Evolutionary conservation across 2,329 filamentous ascomycete species (phyloP).

Genomic region (Venturia effusa): DNA sequence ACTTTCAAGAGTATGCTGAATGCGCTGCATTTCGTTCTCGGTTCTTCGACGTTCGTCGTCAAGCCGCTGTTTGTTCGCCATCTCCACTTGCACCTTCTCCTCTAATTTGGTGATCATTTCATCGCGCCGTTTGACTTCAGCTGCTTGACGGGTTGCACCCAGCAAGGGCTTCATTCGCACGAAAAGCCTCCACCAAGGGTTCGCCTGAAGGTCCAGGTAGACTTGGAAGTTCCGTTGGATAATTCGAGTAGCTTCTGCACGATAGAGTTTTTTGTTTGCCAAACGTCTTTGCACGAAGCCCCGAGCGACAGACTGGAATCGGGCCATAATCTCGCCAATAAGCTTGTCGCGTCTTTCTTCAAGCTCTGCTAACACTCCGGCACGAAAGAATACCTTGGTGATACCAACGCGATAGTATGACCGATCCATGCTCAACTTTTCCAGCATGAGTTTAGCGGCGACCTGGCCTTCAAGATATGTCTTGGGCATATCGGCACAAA

Average conservation of each 20-base stretch:
- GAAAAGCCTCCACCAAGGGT: conserved; percentile 96
- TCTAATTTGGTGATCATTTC: conserved; percentile 85
- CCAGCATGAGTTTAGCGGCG: conserved; percentile 75
- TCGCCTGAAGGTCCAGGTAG: conserved; percentile 79
- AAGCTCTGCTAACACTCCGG: conserved; percentile 87
- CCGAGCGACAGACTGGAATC: conserved; percentile 84
- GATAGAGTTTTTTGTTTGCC: conserved; percentile 86
- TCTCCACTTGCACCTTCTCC: conserved; percentile 68
- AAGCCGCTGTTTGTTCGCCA: conserved; percentile 62
- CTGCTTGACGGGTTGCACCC: conserved; percentile 80
- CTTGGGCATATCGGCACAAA: conserved; percentile 76
- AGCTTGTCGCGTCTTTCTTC: conserved; percentile 91
- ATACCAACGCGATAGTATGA: conserved; percentile 85
- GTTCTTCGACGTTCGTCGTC: conserved; percentile 87
- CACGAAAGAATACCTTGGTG: conserved; percentile 96
- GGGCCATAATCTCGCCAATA: conserved; percentile 86
- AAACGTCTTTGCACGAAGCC: conserved; percentile 82
- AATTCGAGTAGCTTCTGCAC: conserved; percentile 86
- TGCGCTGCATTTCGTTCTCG: conserved; percentile 74
- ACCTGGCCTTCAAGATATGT: conserved; percentile 86
- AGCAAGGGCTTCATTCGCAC: conserved; percentile 91
- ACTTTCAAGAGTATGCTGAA: conserved; percentile 90
- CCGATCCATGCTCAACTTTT: conserved; percentile 75
- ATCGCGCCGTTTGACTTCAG: conserved; percentile 89
- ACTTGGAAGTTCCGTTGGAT: conserved; percentile 91